phyloP scores from a whole-genome alignment of 75 land plant species.

The Isoetes taiwanensis region DNA sequence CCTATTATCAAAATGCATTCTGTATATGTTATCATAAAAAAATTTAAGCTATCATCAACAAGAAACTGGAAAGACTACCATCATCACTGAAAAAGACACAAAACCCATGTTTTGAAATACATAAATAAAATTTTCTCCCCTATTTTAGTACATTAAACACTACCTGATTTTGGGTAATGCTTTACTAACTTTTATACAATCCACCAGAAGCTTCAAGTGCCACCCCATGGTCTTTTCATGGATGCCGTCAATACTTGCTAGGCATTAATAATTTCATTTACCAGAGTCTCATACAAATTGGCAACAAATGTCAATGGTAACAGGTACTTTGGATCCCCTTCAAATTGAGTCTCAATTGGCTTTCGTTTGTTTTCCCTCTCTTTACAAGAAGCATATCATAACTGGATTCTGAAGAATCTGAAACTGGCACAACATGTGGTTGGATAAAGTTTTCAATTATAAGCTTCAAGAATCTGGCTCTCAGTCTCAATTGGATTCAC shows the following conservation, averaged over 20 bases:
- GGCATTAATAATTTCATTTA: conserved; percentile 64
- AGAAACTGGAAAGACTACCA: too few species aligned
- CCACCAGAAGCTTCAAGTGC: conserved; percentile 99
- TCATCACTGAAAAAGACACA: too few species aligned
- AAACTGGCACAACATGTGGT: conserved; percentile 44
- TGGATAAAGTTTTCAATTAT: conserved; percentile 67
- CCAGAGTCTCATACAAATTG: conserved; percentile 88
- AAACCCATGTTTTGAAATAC: too few species aligned
- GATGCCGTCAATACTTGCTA: conserved; percentile 59
- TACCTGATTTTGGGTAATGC: conserved; percentile 82
- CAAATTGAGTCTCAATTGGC: conserved; percentile 59
- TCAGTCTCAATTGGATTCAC: conserved; percentile 81
- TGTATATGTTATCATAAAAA: too few species aligned
- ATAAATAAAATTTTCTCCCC: too few species aligned
- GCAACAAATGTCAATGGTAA: conserved; percentile 97
- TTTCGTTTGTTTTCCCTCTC: conserved; percentile 74
- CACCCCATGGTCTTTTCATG: conserved; percentile 96
- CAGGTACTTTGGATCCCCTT: conserved; percentile 84
- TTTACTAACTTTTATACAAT: conserved; percentile 86
- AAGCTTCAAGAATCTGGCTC: conserved; percentile 79
- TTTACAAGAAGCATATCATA: conserved; percentile 41
- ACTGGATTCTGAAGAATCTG: conserved; percentile 39
- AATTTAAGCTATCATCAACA: too few species aligned
- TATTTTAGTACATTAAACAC: too few species aligned
- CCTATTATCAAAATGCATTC: too few species aligned